Conservation (phyloP, 768 basidiomycete genomes). For the Lactifluus volemus region DNA sequence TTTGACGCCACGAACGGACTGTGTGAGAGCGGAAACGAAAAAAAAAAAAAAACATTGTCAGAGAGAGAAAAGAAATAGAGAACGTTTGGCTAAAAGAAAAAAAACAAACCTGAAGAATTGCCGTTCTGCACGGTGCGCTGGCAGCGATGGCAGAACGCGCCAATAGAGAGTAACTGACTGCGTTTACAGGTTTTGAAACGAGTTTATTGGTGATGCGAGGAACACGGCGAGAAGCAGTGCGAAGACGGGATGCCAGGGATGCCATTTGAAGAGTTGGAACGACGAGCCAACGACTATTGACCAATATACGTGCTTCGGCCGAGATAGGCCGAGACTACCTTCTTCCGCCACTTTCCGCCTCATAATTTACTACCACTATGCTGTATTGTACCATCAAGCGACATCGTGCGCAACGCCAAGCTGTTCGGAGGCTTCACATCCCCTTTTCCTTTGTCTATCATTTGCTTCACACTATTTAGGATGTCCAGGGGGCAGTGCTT, state of each 20-base stretch:
- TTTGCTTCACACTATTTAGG: too few species aligned
- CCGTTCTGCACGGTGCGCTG: slow-evolving; percentile 19
- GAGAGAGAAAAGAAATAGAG: not conserved
- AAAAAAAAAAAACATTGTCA: not conserved
- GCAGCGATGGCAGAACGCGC: slow-evolving; percentile 30
- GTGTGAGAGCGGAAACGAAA: not conserved
- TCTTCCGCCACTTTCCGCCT: too few species aligned
- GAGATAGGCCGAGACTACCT: too few species aligned
- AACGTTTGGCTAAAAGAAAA: not conserved
- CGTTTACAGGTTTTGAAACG: slow-evolving; percentile 34
- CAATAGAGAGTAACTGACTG: slow-evolving; percentile 57
- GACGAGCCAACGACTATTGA: too few species aligned
- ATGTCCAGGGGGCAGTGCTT: too few species aligned
- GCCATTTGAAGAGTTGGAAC: slow-evolving; percentile 32
- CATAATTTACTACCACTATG: too few species aligned
- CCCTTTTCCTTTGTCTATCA: too few species aligned
- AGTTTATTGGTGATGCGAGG: slow-evolving; percentile 39
- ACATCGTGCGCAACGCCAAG: too few species aligned
- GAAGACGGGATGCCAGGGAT: slow-evolving; percentile 59
- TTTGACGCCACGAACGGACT: slow-evolving; percentile 77
- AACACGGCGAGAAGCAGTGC: slow-evolving; percentile 58
- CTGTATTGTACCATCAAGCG: too few species aligned
- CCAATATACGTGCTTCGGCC: too few species aligned
- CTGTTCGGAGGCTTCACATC: too few species aligned
- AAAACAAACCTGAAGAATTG: not conserved